Conservation (phyloP, 805 yeast genomes). For the Blastobotrys parvus region DNA sequence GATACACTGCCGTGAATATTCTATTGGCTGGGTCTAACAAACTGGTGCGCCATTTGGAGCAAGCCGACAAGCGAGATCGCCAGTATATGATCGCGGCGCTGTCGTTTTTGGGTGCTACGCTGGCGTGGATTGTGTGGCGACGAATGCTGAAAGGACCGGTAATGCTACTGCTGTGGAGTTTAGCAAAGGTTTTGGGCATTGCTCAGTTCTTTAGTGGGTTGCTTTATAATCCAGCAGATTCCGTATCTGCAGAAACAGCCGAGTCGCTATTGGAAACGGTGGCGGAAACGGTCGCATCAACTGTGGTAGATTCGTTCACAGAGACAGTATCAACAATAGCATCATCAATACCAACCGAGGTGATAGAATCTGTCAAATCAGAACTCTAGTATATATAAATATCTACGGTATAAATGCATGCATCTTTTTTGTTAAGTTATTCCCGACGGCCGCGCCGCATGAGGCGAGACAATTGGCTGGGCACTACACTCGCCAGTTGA, state of each 20-base stretch:
- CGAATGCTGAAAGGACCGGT: conserved; percentile 31
- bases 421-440: too few relatives aligned
- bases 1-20: conserved; percentile 31
- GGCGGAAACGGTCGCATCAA: neutral
- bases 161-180: conserved; percentile 25
- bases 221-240: too few relatives aligned
- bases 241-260: neutral
- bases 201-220: conserved; percentile 4
- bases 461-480: neutral
- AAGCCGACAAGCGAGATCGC: conserved; percentile 34
- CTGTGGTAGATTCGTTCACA: neutral
- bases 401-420: too few relatives aligned
- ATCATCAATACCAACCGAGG: too few relatives aligned
- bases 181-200: conserved; percentile 16
- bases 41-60: conserved; percentile 30
- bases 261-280: neutral
- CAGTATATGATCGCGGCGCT: conserved; percentile 29
- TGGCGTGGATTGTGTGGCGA: conserved; percentile 32
- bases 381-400: too few relatives aligned
- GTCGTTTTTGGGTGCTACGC: conserved; percentile 29
- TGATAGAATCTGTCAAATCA: too few relatives aligned
- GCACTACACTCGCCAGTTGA: conserved; percentile 68
- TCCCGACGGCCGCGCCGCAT: too few relatives aligned
- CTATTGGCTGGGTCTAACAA: conserved; percentile 29
- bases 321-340: too few relatives aligned